These are phyloP conservation scores for Eudorina sp. DNA, from an alignment of 139 green algal genomes.

Conservation along the genomic window DNA sequence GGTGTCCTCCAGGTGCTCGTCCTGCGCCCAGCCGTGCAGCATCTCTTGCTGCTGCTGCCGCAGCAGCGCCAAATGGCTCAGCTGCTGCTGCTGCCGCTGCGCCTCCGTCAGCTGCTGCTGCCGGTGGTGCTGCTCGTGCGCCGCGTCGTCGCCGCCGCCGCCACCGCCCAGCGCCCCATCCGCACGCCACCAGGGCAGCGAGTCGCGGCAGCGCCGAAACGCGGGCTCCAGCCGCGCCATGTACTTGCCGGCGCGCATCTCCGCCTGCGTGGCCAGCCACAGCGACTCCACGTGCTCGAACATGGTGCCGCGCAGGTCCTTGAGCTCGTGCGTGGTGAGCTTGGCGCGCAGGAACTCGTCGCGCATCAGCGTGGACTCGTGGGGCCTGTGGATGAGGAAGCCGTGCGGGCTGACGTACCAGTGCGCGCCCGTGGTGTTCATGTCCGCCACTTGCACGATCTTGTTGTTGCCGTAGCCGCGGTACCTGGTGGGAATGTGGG, in stretches of 20 bases:
- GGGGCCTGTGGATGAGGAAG: constrained; percentile 44
- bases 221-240: not conserved
- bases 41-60: no score
- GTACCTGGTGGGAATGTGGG: no score
- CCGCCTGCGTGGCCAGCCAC: not conserved
- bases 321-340: not conserved
- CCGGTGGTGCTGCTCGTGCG: no score
- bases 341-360: constrained; percentile 33
- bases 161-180: no score
- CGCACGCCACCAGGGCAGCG: constrained; percentile 43
- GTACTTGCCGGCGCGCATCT: not conserved
- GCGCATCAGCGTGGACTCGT: constrained; percentile 6
- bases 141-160: no score
- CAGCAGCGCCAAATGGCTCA: no score
- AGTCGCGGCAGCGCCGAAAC: not conserved
- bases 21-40: no score
- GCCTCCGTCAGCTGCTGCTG: no score
- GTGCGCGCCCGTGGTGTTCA: constrained; percentile 6
- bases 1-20: no score
- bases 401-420: constrained; percentile 31
- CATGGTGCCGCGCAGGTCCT: constrained; percentile 3
- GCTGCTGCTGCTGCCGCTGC: no score
- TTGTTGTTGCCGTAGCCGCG: constrained; percentile 54
- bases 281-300: constrained; percentile 43
- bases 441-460: constrained; percentile 36